Base-by-base conservation (phyloP, 2,329 filamentous ascomycete genomes). In the Calycina herbarum region DNA sequence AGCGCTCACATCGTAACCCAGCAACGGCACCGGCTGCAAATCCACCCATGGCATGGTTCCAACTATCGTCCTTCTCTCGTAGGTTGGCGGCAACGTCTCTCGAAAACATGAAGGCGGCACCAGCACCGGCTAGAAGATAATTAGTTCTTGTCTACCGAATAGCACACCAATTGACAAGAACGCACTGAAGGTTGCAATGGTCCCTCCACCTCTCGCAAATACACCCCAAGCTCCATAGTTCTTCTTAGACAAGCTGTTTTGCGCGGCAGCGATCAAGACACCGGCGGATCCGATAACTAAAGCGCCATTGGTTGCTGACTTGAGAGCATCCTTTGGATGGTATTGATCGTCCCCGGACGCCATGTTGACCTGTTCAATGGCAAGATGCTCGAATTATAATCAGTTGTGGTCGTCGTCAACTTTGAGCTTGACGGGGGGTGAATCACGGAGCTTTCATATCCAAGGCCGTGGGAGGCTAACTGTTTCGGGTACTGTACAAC, bases 191-290 rank as follows among this genome's bases (percentile, higher is more conserved):
- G 85, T 76, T 67, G 82, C 90, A 76, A 94, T 90, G 60, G 89
- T 89, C 75, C 89, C 83, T 71, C 93, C 94, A 65, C 88, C 89
- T 74, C 88, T 87, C 58, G 91, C 91, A 77, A 98, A 89, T 74
- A 97, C 85, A 71, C 91, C 91, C 82, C 89, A 86, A 68, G 89
- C 85, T 73, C 93, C 92, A 71, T 95, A 83, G 78, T 97, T 97
- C 77, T 87, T 85, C 82, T 88, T 93, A 64, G 89, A 85, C 73
- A 97, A 85, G 66, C 93, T 92, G 82, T 96, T 98, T 82, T 94
- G 91, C 71, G 96, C 84, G 64, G 91, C 89, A 61, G 92, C 90
- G 67, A 90, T 77, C 78, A 93, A 84, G 76, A 91, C 80, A 73
- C 93, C 93, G 67, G 85, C 85, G 66, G 82, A 81, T 74, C 88